A percentile compares a stretch with the other conserved stretches of the same genome.
phyloP scores from a whole-genome alignment of 805 yeast species.

The Nakazawaea molendinolei region DNA sequence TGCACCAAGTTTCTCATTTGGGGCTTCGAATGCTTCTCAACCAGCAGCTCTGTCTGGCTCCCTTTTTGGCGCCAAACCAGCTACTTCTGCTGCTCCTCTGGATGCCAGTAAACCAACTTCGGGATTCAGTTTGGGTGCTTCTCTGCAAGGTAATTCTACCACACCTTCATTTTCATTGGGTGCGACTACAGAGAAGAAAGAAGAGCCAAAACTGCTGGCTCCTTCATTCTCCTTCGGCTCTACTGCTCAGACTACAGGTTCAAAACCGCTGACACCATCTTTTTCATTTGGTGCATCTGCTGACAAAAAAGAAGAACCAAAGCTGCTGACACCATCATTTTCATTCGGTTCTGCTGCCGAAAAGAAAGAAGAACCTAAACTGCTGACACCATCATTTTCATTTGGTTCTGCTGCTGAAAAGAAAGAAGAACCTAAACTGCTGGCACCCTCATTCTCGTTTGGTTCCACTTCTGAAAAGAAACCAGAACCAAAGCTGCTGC shows the following conservation, averaged over 20 bases:
- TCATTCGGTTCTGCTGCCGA: constrained; percentile 11
- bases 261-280: constrained; percentile 4
- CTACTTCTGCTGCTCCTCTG: no score
- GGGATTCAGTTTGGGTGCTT: no score
- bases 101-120: no score
- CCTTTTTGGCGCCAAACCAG: no score
- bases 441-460: constrained; percentile 9
- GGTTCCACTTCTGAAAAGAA: constrained; percentile 12
- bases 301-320: constrained; percentile 11
- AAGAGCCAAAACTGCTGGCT: background rate
- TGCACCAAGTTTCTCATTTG: constrained; percentile 9
- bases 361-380: background rate
- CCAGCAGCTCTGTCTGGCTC: no score
- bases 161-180: constrained; percentile 8
- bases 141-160: no score
- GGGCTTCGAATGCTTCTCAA: constrained; percentile 4
- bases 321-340: constrained; percentile 10
- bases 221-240: constrained; percentile 19
- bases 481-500: constrained; percentile 8
- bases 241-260: constrained; percentile 4
- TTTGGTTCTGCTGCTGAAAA: constrained; percentile 4
- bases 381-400: constrained; percentile 5
- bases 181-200: constrained; percentile 12
- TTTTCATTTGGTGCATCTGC: constrained; percentile 13
- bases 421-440: constrained; percentile 6